Percentiles rank a stretch among this genome's conserved stretches.
These are phyloP conservation scores for Neotropicomus parvogracilis DNA, from an alignment of 1,284 basidiomycete genomes.

Conservation along the genomic window DNA sequence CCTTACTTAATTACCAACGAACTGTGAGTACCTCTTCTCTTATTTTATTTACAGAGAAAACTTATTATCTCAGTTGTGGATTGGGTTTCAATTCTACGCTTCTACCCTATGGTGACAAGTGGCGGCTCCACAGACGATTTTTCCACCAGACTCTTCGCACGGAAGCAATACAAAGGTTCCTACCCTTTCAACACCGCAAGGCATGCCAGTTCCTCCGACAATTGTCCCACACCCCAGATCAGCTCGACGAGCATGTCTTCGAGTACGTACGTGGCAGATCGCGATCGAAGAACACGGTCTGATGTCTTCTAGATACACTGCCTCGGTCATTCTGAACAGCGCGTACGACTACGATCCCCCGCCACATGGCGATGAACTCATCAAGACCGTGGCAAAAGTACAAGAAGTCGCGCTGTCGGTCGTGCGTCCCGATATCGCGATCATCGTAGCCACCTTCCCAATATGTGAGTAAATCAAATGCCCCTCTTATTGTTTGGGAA, in stretches of 20 bases:
- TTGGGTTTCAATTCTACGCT: neutral
- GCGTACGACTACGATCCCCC: conserved; percentile 18
- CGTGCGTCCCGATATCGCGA: conserved; percentile 8
- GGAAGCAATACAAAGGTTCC: conserved; percentile 3
- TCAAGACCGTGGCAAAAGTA: neutral
- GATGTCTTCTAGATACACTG: conserved; percentile 6
- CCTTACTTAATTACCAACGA: neutral
- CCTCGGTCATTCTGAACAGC: conserved; percentile 8
- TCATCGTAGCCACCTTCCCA: conserved; percentile 13
- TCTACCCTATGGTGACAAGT: conserved; percentile 12
- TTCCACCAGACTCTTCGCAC: conserved; percentile 14
- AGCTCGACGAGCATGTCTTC: conserved; percentile 9
- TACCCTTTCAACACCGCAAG: conserved; percentile 13
- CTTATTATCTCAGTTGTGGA: conserved; percentile 1
- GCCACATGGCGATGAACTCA: conserved; percentile 9
- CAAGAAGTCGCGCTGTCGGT: neutral
- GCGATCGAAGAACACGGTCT: neutral
- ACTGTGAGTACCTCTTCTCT: neutral
- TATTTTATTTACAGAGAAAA: neutral
- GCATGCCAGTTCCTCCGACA: conserved; percentile 13
- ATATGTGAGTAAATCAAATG: conserved; percentile 5
- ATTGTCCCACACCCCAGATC: conserved; percentile 8
- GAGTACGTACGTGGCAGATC: conserved; percentile 9
- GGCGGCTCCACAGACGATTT: conserved; percentile 16
- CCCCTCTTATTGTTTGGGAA: neutral